A percentile compares a stretch with the other conserved stretches of the same genome.
Conservation (phyloP, 1,139 yeast genomes). For the Blastobotrys capitulatus region DNA sequence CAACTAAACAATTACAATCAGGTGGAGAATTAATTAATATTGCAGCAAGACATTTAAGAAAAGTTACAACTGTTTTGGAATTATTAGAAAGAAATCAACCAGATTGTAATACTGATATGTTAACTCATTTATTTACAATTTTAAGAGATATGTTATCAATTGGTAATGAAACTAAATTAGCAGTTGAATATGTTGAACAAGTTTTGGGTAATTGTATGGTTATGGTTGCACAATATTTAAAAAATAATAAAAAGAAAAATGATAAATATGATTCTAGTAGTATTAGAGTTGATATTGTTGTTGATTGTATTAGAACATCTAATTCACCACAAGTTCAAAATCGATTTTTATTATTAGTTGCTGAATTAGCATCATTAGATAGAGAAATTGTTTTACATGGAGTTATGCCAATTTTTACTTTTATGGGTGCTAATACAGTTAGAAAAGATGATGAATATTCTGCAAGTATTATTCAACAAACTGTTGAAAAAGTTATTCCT, state of each 20-base stretch:
- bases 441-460: constrained; percentile 97
- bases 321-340: constrained; percentile 94
- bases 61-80: constrained; percentile 74
- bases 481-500: constrained; percentile 85
- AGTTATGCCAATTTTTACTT: constrained; percentile 97
- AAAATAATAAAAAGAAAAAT: constrained; percentile 20
- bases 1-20: constrained; percentile 70
- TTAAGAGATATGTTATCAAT: constrained; percentile 82
- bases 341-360: constrained; percentile 72
- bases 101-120: constrained; percentile 46
- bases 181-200: constrained; percentile 88
- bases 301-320: constrained; percentile 83
- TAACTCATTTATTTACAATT: constrained; percentile 51
- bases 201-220: constrained; percentile 84
- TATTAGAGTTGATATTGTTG: constrained; percentile 83
- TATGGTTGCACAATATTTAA: constrained; percentile 48
- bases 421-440: constrained; percentile 97
- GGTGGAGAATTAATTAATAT: constrained; percentile 58
- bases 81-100: constrained; percentile 54
- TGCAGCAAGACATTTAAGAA: constrained; percentile 74
- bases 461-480: constrained; percentile 85
- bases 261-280: constrained; percentile 54
- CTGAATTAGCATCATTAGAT: constrained; percentile 79
- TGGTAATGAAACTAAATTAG: constrained; percentile 86
- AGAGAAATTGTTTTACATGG: constrained; percentile 93